Base-by-base conservation (phyloP, 2,329 filamentous ascomycete genomes). In the Aspergillus sojae region DNA sequence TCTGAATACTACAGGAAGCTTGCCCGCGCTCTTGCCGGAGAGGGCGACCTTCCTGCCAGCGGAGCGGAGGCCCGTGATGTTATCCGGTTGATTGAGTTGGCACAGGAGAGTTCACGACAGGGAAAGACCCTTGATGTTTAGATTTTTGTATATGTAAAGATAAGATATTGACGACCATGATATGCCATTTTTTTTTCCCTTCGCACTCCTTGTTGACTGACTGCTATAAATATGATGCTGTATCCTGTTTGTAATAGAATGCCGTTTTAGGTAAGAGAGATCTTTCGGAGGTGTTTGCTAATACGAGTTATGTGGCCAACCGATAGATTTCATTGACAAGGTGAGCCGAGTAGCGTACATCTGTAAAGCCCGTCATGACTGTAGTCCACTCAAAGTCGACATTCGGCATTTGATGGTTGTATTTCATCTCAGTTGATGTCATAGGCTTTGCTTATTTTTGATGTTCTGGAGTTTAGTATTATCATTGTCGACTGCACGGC, bases 1-100 rank as follows among this genome's bases (percentile, higher is more conserved):
- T 81, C 81, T 26, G 84, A 86, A 70, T 90, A 91, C 66, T 94
- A 94, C 76, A 76, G 79, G 32, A 77, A 79, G 59, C 79, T 88
- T 62, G 84, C 81, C 3, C 79, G 81, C 50, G 85, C 86, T 43
- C 72, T 88, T 56, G 74, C 74, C n/a, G 84, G 84, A n/a, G 77
- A 84, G 68, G 81, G 79, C 1, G 78, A 82, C 9, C 78, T 87
- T 30, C 85, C 86, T 3, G 86, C 86, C 14, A 84, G 82, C 65
- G 80, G 84, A 3, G 80, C 79, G 52, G 83, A 86, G 63, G 83
- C 85, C 14, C 78, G 80, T 48, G 79, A 84, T 68, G 82, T 88
- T 5, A 82, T 89, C 66, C 80, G 78, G 61, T 77, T 88, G 66
- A 84, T 88, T 67, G 86, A 88, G 74, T 71, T 85, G 65, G 85